Percentiles rank a stretch among this genome's conserved stretches.
phyloP scores from a whole-genome alignment of 108 stramenopile genomes.

The Conticribra weissflogii region DNA sequence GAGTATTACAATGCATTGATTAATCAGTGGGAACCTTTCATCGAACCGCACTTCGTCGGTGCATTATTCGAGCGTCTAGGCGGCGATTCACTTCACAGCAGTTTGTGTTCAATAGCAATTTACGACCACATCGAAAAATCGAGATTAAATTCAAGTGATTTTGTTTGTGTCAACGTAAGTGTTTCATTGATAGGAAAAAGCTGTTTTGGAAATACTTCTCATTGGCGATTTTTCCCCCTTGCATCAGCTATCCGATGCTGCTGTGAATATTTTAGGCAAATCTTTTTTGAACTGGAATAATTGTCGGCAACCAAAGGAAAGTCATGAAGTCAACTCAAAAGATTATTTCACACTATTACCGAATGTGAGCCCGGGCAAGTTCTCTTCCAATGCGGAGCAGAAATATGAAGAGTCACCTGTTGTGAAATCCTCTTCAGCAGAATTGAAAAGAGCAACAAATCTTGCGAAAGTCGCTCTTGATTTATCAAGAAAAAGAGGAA shows the following conservation, averaged over 20 bases:
- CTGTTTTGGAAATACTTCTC: too few relatives aligned
- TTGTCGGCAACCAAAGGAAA: not conserved
- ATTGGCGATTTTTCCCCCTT: not conserved
- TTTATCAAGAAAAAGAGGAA: conserved; percentile 20
- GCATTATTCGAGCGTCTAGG: conserved; percentile 48
- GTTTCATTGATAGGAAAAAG: too few relatives aligned
- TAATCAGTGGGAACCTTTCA: conserved; percentile 64
- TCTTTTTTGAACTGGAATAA: conserved; percentile 16
- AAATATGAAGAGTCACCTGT: not conserved
- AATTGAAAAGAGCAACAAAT: conserved; percentile 46
- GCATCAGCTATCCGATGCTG: conserved; percentile 18
- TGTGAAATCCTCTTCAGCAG: conserved; percentile 18
- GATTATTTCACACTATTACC: too few relatives aligned
- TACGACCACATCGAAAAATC: conserved; percentile 31
- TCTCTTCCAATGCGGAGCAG: not conserved
- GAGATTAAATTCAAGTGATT: conserved; percentile 1
- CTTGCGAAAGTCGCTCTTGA: conserved; percentile 47
- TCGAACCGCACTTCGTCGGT: conserved; percentile 57
- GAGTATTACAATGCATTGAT: conserved; percentile 68
- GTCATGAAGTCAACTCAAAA: too few relatives aligned
- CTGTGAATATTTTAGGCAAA: conserved; percentile 19
- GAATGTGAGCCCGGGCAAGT: too few relatives aligned
- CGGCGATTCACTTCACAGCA: conserved; percentile 30
- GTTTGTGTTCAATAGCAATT: conserved; percentile 50
- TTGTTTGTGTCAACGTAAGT: conserved; percentile 19